Evolutionary conservation across 129 eudicot species (phyloP).

Genomic region (Apium graveolens): DNA sequence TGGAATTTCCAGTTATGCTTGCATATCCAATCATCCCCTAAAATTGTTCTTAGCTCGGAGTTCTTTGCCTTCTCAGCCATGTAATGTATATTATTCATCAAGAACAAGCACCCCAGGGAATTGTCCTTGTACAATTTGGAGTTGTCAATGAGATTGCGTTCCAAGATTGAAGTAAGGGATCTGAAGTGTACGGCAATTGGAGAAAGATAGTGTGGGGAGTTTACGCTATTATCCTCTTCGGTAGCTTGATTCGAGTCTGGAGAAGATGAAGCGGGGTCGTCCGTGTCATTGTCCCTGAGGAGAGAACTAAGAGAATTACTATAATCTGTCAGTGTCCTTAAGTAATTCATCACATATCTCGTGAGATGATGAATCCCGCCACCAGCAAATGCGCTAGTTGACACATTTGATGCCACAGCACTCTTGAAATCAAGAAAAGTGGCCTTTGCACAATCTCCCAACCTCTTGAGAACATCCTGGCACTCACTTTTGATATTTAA

Average conservation of each 20-base stretch:
- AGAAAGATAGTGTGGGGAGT: constrained; percentile 18
- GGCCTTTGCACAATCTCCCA: too few species aligned
- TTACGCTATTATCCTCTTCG: constrained; percentile 28
- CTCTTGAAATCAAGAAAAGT: constrained; percentile 79
- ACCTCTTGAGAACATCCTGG: too few species aligned
- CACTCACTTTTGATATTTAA: too few species aligned
- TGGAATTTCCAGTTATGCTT: constrained; percentile 79
- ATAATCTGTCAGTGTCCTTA: constrained; percentile 50
- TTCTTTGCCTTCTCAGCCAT: constrained; percentile 85
- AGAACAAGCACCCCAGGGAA: constrained; percentile 57
- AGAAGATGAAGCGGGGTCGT: constrained; percentile 29
- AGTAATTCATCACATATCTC: constrained; percentile 81
- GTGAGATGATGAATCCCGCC: constrained; percentile 93
- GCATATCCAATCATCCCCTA: constrained; percentile 83
- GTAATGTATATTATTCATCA: constrained; percentile 89
- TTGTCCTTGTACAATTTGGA: constrained; percentile 69
- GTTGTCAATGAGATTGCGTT: constrained; percentile 67
- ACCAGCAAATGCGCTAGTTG: constrained; percentile 65
- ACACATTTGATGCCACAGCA: constrained; percentile 58
- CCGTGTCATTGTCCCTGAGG: constrained; percentile 41
- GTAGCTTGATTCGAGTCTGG: constrained; percentile 38
- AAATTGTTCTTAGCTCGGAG: constrained; percentile 56
- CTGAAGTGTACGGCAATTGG: constrained; percentile 56
- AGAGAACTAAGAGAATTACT: constrained; percentile 48
- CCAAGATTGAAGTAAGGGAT: constrained; percentile 47